Evolutionary conservation across 2,329 filamentous ascomycete genomes (phyloP), one percentile per base, ranked within the genome.

Genomic region (Chrysoporthe puriensis): DNA sequence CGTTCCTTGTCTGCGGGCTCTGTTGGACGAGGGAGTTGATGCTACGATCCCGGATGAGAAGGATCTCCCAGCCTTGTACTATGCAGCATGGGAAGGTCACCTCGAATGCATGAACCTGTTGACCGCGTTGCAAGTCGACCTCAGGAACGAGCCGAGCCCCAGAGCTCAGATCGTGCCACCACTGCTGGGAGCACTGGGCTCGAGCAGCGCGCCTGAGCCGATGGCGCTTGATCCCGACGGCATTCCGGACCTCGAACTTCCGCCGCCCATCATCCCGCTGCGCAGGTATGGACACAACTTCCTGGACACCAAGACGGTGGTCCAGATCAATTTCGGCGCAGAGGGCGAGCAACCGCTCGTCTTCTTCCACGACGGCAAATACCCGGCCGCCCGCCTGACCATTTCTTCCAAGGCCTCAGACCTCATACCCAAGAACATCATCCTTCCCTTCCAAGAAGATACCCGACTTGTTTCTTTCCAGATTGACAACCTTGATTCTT

Each of bases 351-450:
- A 86, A 66, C 92, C 96, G 0, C 90, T 99, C 63, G 81, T 92
- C n/a, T 99, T 99, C 80, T 97, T 98, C 81, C 95, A 97, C 76
- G 92, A 97, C 73, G 94, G 93, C 76, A 97, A 97, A 77, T 97
- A 99, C 74, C 96, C 96, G 21, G 96, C 96, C 26, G 93, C 96
- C 63, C 90, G 96, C 63, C 86, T 99, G 66, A 98, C 96, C 0
- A 97, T 99, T 69, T 98, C 96, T 0, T 97, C 95, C 57, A 98
- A 99, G 78, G 88, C 93, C 16, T 97, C 95, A 4, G 96, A 98
- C 77, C 86, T 99, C 57, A 97, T 99, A 71, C 96, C 96, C 26
- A 93, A 97, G 77, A 99, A 97, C 75, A 90, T 99, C 69, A 91
- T 97, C 75, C 85, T 99, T 4, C 96, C 96, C 0, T 94, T 99